Conservation (phyloP, 1,284 basidiomycete genomes). For the Mrakiaceae sp. region DNA sequence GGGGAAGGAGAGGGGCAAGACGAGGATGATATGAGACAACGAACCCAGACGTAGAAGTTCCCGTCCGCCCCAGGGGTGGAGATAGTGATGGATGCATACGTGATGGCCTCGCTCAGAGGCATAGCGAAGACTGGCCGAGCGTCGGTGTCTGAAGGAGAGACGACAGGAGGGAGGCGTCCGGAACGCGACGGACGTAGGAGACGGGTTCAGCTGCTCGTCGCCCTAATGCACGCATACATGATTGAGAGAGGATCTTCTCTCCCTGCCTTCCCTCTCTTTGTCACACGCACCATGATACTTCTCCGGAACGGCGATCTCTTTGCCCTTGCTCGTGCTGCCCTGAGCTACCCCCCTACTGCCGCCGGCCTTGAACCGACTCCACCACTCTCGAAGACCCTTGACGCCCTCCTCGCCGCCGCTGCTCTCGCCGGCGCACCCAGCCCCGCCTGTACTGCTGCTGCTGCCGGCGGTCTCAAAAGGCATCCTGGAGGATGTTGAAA, state of each 20-base stretch:
- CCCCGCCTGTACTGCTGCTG: too few relatives aligned
- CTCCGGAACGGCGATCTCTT: slow-evolving; percentile 16
- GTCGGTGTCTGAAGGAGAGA: background rate
- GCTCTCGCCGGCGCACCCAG: background rate
- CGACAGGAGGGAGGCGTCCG: background rate
- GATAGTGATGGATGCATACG: slow-evolving; percentile 6
- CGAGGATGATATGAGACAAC: background rate
- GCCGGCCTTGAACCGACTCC: slow-evolving; percentile 56
- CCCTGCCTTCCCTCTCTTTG: background rate
- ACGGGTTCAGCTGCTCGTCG: background rate
- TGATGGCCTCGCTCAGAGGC: slow-evolving; percentile 13
- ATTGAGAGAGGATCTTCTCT: slow-evolving; percentile 11
- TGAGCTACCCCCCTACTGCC: slow-evolving; percentile 43
- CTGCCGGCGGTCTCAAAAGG: too few relatives aligned
- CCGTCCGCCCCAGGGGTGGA: slow-evolving; percentile 12
- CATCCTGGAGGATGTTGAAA: background rate
- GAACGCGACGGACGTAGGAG: background rate
- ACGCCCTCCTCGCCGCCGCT: slow-evolving; percentile 25
- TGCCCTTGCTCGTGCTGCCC: slow-evolving; percentile 33
- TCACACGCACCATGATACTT: background rate
- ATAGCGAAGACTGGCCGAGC: slow-evolving; percentile 8
- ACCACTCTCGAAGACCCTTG: slow-evolving; percentile 62
- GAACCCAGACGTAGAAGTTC: slow-evolving; percentile 6
- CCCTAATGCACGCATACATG: background rate
- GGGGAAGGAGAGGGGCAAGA: background rate